Conservation (phyloP, 2,329 filamentous ascomycete genomes). For the Diaporthe sp. region DNA sequence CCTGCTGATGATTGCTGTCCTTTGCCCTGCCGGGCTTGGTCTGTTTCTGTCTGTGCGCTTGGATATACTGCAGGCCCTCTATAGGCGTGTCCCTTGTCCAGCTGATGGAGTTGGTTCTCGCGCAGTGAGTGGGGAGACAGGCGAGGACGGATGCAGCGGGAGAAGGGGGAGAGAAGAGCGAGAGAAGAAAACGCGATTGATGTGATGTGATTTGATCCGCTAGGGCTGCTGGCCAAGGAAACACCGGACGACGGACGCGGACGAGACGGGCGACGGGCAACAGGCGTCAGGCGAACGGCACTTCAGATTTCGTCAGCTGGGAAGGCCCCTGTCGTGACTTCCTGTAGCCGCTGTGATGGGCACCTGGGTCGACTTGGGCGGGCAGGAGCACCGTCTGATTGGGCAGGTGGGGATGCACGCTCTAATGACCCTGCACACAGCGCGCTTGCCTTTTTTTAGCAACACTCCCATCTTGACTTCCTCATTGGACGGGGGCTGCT, state of each 20-base stretch:
- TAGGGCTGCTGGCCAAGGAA: background rate
- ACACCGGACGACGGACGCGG: background rate
- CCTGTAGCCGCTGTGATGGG: conserved; percentile 42
- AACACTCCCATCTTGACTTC: background rate
- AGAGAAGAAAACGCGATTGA: background rate
- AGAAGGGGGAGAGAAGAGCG: background rate
- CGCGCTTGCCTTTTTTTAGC: conserved; percentile 43
- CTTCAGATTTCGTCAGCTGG: background rate
- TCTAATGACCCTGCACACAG: conserved; percentile 40
- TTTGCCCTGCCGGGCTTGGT: background rate
- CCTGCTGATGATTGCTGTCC: conserved; percentile 12
- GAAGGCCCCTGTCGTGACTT: conserved; percentile 29
- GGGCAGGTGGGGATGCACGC: conserved; percentile 33
- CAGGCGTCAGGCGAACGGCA: conserved; percentile 5
- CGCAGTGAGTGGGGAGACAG: background rate
- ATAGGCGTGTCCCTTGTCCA: background rate
- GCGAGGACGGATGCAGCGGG: conserved; percentile 17
- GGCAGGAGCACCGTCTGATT: conserved; percentile 30
- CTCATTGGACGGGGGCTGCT: background rate
- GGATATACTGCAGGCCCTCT: background rate
- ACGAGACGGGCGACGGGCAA: background rate
- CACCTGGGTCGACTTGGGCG: conserved; percentile 29
- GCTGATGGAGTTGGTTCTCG: conserved; percentile 24
- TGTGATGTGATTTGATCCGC: background rate
- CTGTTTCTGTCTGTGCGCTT: background rate